Evolutionary conservation across 352 stramenopile genomes (phyloP).

Genomic region (Halophytophthora batemanensis): DNA sequence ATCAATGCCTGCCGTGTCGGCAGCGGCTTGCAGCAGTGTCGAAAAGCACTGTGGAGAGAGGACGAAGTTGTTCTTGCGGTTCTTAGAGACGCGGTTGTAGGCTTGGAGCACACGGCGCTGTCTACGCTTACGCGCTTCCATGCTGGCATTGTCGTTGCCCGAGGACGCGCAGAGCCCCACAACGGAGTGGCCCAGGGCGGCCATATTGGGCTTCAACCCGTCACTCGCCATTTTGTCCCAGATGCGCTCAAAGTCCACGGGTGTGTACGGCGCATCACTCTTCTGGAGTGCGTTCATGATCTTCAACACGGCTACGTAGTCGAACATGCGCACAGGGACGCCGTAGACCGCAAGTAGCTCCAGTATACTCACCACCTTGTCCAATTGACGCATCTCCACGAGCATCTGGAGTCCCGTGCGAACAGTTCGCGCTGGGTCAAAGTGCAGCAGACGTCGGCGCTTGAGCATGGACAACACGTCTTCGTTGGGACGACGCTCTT

Average conservation of each 20-base stretch:
- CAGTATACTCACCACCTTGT: constrained; percentile 29
- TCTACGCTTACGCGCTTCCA: constrained; percentile 17
- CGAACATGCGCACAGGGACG: constrained; percentile 25
- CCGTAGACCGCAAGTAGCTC: constrained; percentile 28
- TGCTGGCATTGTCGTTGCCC: constrained; percentile 3
- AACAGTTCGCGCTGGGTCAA: constrained; percentile 19
- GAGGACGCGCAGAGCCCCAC: constrained; percentile 20
- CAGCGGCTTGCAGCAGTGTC: constrained; percentile 32
- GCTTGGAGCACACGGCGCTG: constrained; percentile 16
- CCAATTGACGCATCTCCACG: constrained; percentile 25
- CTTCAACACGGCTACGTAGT: constrained; percentile 41
- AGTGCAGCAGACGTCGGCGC: constrained; percentile 12
- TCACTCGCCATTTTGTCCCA: constrained; percentile 41
- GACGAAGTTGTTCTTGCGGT: constrained; percentile 33
- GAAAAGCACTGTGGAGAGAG: constrained; percentile 37
- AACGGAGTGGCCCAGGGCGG: constrained; percentile 28
- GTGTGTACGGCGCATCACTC: constrained; percentile 17
- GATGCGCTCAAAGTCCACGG: constrained; percentile 34
- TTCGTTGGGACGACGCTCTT: not conserved
- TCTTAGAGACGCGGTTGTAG: constrained; percentile 16
- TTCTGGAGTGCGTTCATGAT: constrained; percentile 34
- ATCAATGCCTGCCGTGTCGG: constrained; percentile 23
- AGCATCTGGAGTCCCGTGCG: constrained; percentile 30
- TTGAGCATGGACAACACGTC: constrained; percentile 18
- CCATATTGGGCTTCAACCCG: constrained; percentile 32